Percentiles rank a stretch among this genome's conserved stretches.
phyloP scores from a whole-genome alignment of 495 filamentous ascomycete species.

The Penicillium egyptiacum region DNA sequence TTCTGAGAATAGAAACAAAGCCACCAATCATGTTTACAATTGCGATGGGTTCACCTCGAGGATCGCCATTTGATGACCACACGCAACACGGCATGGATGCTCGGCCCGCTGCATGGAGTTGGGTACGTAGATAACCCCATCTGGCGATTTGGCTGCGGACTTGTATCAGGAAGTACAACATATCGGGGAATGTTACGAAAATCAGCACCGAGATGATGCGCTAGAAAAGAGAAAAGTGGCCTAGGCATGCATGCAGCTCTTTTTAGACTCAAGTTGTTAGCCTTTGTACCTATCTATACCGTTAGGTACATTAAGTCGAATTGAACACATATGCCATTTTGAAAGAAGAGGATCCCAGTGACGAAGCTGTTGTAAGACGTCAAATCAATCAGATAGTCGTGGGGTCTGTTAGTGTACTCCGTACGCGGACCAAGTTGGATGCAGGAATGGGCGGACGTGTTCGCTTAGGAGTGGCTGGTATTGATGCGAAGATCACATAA shows the following conservation, averaged over 20 bases:
- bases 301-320: background rate
- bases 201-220: constrained; percentile 15
- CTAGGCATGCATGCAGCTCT: constrained; percentile 25
- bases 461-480: constrained; percentile 14
- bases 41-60: background rate
- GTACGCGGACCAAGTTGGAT: background rate
- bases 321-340: constrained; percentile 15
- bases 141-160: constrained; percentile 12
- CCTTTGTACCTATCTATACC: background rate
- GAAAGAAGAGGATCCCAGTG: background rate
- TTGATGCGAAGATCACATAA: constrained; percentile 15
- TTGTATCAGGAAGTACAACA: constrained; percentile 17
- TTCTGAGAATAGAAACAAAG: constrained; percentile 3
- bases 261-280: constrained; percentile 15
- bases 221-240: constrained; percentile 4
- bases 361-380: background rate
- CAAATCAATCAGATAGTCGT: background rate
- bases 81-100: constrained; percentile 19
- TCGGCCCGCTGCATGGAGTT: constrained; percentile 28
- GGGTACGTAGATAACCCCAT: constrained; percentile 18
- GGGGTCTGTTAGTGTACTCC: background rate
- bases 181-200: constrained; percentile 4
- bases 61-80: background rate
- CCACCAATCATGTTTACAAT: background rate
- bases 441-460: constrained; percentile 17